Evolutionary conservation across 2,329 filamentous ascomycete genomes (phyloP).

Genomic region (Alternaria ventricosa): DNA sequence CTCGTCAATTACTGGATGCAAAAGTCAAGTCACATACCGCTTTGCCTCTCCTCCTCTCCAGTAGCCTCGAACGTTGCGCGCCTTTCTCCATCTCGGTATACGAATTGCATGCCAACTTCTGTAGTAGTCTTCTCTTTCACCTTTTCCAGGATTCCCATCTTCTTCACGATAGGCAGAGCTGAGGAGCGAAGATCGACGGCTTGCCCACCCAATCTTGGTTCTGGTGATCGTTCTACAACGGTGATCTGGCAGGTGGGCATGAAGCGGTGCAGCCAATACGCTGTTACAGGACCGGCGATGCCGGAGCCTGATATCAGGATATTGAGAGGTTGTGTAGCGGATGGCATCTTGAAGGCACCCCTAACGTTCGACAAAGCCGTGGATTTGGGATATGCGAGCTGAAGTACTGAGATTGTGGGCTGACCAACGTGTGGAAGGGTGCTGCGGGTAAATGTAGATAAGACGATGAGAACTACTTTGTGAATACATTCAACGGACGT

Average conservation of each 20-base stretch:
- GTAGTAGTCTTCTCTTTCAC: conserved; percentile 51
- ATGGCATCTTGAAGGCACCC: background rate
- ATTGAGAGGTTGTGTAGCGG: conserved; percentile 13
- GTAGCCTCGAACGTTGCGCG: conserved; percentile 44
- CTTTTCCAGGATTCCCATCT: conserved; percentile 59
- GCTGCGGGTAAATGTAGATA: background rate
- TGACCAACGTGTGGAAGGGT: background rate
- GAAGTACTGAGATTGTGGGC: background rate
- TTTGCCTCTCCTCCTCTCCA: conserved; percentile 3
- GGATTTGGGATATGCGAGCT: background rate
- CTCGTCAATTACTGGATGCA: background rate
- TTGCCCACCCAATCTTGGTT: conserved; percentile 56
- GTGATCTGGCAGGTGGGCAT: conserved; percentile 42
- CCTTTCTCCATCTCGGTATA: conserved; percentile 35
- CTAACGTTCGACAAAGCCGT: background rate
- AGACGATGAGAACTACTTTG: background rate
- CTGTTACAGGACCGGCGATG: conserved; percentile 51
- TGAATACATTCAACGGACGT: background rate
- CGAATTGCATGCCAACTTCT: conserved; percentile 57
- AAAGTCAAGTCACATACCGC: background rate
- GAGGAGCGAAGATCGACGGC: conserved; percentile 63
- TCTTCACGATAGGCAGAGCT: conserved; percentile 50
- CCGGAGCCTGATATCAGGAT: conserved; percentile 41
- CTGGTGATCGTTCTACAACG: conserved; percentile 52
- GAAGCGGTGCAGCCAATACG: conserved; percentile 55